These are phyloP conservation scores for Stylonectria norvegica DNA, from an alignment of 2,329 filamentous ascomycete species.

Conservation along the genomic window DNA sequence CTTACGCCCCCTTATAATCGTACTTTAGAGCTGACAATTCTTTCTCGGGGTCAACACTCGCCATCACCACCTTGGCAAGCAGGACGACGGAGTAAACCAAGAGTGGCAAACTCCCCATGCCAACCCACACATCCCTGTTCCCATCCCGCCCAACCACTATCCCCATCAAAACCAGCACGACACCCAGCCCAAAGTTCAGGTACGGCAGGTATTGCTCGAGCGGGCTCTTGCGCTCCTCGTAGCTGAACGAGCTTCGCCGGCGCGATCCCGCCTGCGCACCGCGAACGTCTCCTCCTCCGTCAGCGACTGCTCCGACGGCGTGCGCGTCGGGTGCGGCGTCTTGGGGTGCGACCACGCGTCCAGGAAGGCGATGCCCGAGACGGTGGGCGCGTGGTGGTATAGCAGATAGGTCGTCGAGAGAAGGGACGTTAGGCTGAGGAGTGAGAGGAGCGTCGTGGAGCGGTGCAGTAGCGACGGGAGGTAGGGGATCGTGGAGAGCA, in stretches of 20 bases:
- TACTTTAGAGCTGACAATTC: conserved; percentile 63
- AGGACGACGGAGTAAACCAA: conserved; percentile 60
- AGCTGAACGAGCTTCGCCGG: conserved; percentile 21
- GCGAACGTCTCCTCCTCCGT: conserved; percentile 19
- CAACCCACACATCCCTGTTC: conserved; percentile 36
- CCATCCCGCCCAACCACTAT: conserved; percentile 34
- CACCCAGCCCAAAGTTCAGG: conserved; percentile 57
- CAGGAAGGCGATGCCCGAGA: conserved; percentile 50
- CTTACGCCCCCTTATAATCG: conserved; percentile 63
- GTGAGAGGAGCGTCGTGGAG: conserved; percentile 40
- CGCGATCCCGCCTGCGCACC: conserved; percentile 7
- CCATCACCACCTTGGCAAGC: conserved; percentile 62
- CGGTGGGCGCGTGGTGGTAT: conserved; percentile 50
- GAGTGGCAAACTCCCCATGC: conserved; percentile 50
- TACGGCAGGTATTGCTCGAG: conserved; percentile 57
- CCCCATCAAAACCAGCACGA: conserved; percentile 48
- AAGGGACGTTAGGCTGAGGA: conserved; percentile 63
- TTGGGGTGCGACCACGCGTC: conserved; percentile 42
- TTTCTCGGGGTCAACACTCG: conserved; percentile 62
- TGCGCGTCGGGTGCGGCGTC: conserved; percentile 24
- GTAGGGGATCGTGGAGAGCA: conserved; percentile 55
- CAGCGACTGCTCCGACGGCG: conserved; percentile 15
- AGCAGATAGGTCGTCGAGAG: conserved; percentile 61
- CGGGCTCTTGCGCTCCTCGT: conserved; percentile 35
- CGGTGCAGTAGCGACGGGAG: conserved; percentile 35